Evolutionary conservation across 768 basidiomycete species (phyloP).

Genomic region (Kwoniella sp.): DNA sequence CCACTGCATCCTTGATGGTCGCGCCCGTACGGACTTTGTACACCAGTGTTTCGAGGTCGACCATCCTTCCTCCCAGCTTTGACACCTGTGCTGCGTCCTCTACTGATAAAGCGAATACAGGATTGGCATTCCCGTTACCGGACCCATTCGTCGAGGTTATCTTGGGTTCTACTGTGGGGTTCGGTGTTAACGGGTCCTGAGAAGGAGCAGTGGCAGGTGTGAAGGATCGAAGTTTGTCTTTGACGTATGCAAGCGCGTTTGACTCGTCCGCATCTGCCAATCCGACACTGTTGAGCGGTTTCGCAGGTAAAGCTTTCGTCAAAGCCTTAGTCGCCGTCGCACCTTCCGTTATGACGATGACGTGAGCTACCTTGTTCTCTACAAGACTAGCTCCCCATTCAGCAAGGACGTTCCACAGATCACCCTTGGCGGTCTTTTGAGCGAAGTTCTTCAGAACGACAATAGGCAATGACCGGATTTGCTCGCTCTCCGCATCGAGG

Average conservation of each 20-base stretch:
- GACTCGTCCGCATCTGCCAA: conserved; percentile 81
- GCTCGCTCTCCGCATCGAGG: conserved; percentile 55
- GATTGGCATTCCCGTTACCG: conserved; percentile 1
- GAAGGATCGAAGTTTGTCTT: conserved; percentile 69
- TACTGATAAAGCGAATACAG: conserved; percentile 59
- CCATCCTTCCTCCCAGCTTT: conserved; percentile 84
- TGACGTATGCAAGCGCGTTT: conserved; percentile 78
- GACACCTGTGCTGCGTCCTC: conserved; percentile 66
- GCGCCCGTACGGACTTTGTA: conserved; percentile 79
- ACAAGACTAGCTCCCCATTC: conserved; percentile 82
- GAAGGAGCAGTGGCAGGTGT: conserved; percentile 1
- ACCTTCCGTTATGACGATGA: conserved; percentile 86
- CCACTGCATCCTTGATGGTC: conserved; percentile 75
- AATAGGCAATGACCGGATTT: conserved; percentile 71
- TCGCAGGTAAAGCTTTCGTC: conserved; percentile 80
- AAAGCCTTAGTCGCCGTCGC: conserved; percentile 82
- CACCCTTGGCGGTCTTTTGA: conserved; percentile 65
- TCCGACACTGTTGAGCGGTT: conserved; percentile 74
- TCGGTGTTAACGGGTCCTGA: background rate
- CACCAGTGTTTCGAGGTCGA: conserved; percentile 62
- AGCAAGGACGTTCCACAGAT: conserved; percentile 71
- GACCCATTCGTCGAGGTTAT: background rate
- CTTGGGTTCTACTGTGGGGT: conserved; percentile 1
- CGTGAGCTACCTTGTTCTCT: conserved; percentile 88
- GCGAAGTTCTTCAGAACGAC: conserved; percentile 83